These are phyloP conservation scores for Zopfia rhizophila DNA, from an alignment of 2,329 filamentous ascomycete genomes.

Conservation along the genomic window DNA sequence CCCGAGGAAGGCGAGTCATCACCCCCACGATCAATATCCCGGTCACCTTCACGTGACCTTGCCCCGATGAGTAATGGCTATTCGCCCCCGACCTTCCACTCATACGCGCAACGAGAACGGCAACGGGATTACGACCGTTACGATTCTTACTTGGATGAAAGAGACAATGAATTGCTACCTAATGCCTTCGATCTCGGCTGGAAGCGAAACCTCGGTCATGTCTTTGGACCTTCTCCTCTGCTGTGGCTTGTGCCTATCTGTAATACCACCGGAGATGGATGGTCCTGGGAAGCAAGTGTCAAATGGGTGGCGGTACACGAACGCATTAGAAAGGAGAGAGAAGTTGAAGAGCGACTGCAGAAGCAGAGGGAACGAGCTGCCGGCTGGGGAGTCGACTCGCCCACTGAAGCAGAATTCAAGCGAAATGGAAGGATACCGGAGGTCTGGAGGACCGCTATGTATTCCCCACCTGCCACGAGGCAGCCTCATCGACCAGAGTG, in stretches of 20 bases:
- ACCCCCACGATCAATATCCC: slow-evolving; percentile 46
- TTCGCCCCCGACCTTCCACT: slow-evolving; percentile 56
- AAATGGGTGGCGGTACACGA: slow-evolving; percentile 80
- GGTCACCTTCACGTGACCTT: slow-evolving; percentile 40
- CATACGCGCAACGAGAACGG: slow-evolving; percentile 67
- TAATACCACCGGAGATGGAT: slow-evolving; percentile 91
- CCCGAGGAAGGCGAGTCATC: slow-evolving; percentile 81
- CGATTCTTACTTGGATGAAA: slow-evolving; percentile 85
- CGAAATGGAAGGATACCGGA: slow-evolving; percentile 37
- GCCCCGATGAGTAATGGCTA: slow-evolving; percentile 46
- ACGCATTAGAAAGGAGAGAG: slow-evolving; percentile 59
- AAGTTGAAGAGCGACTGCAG: slow-evolving; percentile 60
- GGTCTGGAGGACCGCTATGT: slow-evolving; percentile 42
- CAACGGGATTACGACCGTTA: slow-evolving; percentile 75
- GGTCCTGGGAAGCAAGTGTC: slow-evolving; percentile 88
- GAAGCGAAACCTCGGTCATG: slow-evolving; percentile 79
- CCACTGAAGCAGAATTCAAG: slow-evolving; percentile 50
- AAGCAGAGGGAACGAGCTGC: slow-evolving; percentile 71
- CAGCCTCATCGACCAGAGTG: slow-evolving; percentile 44
- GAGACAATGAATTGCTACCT: slow-evolving; percentile 86
- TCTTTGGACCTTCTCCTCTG: slow-evolving; percentile 78
- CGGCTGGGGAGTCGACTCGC: slow-evolving; percentile 69
- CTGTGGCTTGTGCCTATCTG: slow-evolving; percentile 84
- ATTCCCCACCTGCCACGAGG: slow-evolving; percentile 38
- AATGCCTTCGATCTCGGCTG: slow-evolving; percentile 94